Evolutionary conservation across 2,329 filamentous ascomycete genomes (phyloP).

Genomic region (Pyricularia pennisetigena): DNA sequence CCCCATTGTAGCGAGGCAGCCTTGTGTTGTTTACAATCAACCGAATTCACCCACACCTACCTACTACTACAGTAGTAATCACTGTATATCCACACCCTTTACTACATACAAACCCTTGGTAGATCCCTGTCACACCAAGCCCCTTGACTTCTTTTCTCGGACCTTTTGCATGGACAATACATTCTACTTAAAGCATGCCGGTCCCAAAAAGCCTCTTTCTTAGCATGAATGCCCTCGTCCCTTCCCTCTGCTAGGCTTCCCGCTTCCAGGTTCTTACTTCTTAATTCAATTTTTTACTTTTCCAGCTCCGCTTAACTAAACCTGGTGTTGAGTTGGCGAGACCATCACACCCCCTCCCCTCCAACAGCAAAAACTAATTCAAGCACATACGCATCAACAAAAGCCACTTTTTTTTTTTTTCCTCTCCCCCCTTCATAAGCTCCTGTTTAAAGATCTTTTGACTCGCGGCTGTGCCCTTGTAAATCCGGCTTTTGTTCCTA

Average conservation of each 20-base stretch:
- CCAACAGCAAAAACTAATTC: not conserved
- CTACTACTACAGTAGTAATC: not conserved
- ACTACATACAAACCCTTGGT: not conserved
- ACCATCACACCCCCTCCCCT: not conserved
- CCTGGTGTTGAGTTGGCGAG: not conserved
- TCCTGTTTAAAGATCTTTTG: not conserved
- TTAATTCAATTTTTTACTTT: conserved; percentile 11
- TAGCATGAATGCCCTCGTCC: not conserved
- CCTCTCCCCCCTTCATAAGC: not conserved
- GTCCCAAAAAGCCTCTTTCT: not conserved
- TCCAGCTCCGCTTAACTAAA: conserved; percentile 18
- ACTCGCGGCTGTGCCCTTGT: not conserved
- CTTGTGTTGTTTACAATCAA: not conserved
- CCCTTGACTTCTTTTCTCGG: not conserved
- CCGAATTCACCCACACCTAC: not conserved
- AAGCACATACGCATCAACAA: not conserved
- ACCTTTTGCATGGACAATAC: not conserved
- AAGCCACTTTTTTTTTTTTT: too few relatives aligned
- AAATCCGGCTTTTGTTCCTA: not conserved
- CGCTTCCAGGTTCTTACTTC: conserved; percentile 18
- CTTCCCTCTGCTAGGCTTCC: not conserved
- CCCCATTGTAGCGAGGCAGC: too few relatives aligned
- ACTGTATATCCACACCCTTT: not conserved
- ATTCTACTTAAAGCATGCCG: conserved; percentile 9
- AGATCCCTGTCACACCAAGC: not conserved